Percentiles rank a stretch among this genome's conserved stretches.
Evolutionary conservation across 192 early-diverging fungal species (phyloP).

Genomic region (Linnemannia zychae): DNA sequence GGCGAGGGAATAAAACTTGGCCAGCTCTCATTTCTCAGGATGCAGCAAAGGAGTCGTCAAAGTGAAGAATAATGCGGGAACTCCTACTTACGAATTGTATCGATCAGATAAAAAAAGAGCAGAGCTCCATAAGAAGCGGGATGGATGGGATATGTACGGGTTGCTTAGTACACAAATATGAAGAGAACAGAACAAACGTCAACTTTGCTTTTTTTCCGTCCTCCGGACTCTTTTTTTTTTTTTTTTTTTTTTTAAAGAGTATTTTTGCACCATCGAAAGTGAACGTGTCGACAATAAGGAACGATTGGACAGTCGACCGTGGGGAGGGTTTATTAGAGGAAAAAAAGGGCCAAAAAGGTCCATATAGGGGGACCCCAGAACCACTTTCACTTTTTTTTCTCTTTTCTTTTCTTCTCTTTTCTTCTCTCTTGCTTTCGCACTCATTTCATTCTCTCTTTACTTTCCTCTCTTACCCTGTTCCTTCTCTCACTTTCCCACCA

Average conservation of each 20-base stretch:
- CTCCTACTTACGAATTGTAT: background rate
- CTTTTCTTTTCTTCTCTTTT: slow-evolving; percentile 17
- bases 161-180: too few species aligned
- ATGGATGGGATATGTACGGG: background rate
- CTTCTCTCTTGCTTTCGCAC: background rate
- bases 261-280: background rate
- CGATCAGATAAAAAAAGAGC: slow-evolving; percentile 7
- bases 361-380: slow-evolving; percentile 3
- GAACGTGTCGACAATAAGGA: background rate
- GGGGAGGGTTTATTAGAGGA: background rate
- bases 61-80: background rate
- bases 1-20: background rate
- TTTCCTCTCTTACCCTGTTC: slow-evolving; percentile 7
- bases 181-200: too few species aligned
- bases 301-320: too few species aligned
- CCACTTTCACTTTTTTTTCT: slow-evolving; percentile 16
- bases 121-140: background rate
- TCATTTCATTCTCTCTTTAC: slow-evolving; percentile 17
- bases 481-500: background rate
- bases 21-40: slow-evolving; percentile 3
- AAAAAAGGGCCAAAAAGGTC: slow-evolving; percentile 18
- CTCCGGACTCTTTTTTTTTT: slow-evolving; percentile 4
- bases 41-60: background rate
- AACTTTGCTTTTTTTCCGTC: background rate
- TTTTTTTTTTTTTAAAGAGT: background rate